Percentiles rank a stretch among this genome's conserved stretches.
Conservation (phyloP, 257 asterid species). For the Avicennia marina region DNA sequence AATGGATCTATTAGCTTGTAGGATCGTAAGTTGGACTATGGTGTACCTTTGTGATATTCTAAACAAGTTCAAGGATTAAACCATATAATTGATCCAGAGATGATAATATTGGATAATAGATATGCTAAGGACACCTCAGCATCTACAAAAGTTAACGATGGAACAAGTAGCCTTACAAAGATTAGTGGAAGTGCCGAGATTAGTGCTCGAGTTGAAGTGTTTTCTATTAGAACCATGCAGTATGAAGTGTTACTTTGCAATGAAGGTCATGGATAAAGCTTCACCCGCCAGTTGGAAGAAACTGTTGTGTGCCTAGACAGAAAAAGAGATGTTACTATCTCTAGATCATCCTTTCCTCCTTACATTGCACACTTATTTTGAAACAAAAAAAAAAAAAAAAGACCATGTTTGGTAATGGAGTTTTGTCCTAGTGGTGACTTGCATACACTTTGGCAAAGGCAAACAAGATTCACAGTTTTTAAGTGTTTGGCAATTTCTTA, state of each 20-base stretch:
- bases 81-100: no score
- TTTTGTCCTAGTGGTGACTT: constrained; percentile 76
- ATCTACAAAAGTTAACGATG: constrained; percentile 46
- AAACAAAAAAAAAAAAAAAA: constrained; percentile 57
- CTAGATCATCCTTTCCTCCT: constrained; percentile 71
- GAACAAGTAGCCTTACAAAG: constrained; percentile 13
- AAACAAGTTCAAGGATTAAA: constrained; percentile 22
- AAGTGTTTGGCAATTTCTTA: constrained; percentile 40
- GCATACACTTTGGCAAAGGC: constrained; percentile 65
- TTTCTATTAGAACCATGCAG: constrained; percentile 62
- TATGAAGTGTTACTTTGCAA: constrained; percentile 59
- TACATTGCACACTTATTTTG: constrained; percentile 53
- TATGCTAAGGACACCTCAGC: constrained; percentile 30
- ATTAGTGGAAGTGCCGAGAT: constrained; percentile 49
- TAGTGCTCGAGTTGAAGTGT: constrained; percentile 63
- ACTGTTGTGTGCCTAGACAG: constrained; percentile 64
- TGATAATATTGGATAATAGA: constrained; percentile 17
- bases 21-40: constrained; percentile 36
- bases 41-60: constrained; percentile 33
- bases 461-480: constrained; percentile 64
- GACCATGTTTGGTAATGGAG: constrained; percentile 75
- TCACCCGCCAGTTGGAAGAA: constrained; percentile 59
- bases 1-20: constrained; percentile 27
- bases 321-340: constrained; percentile 58
- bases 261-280: constrained; percentile 75